Conservation (phyloP, 768 basidiomycete species). For the Trametes maxima region DNA sequence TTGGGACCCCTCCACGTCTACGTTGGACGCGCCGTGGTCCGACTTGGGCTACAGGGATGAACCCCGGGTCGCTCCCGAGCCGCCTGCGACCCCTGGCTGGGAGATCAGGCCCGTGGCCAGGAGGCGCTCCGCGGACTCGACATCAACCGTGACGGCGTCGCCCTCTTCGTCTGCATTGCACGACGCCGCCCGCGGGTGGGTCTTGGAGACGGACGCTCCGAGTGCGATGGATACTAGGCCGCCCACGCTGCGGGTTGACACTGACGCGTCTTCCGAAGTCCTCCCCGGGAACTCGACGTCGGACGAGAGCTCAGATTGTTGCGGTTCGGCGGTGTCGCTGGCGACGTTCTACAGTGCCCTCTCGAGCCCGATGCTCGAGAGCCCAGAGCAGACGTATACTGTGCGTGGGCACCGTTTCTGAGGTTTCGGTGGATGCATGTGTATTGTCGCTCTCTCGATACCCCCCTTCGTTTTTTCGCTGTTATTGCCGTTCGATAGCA, state of each 20-base stretch:
- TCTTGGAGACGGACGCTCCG: background rate
- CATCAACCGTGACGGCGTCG: constrained; percentile 15
- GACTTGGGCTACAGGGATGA: background rate
- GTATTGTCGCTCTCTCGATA: background rate
- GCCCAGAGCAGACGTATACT: background rate
- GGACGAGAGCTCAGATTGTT: constrained; percentile 2
- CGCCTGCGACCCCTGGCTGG: background rate
- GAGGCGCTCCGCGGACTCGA: constrained; percentile 14
- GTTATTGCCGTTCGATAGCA: background rate
- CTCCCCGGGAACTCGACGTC: background rate
- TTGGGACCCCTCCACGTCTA: background rate
- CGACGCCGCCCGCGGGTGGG: constrained; percentile 1
- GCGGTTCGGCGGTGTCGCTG: constrained; percentile 9
- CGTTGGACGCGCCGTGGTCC: constrained; percentile 14
- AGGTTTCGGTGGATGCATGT: background rate
- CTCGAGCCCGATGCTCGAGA: constrained; percentile 4
- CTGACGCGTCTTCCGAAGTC: background rate
- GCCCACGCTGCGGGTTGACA: background rate
- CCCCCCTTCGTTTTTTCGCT: background rate
- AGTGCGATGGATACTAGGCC: background rate
- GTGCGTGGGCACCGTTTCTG: background rate
- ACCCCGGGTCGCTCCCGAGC: background rate
- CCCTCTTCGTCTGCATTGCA: constrained; percentile 16
- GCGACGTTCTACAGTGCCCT: constrained; percentile 23
- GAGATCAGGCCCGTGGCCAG: background rate